Conservation (phyloP, 2,329 filamentous ascomycete genomes). For the Lasiodiplodia gonubiensis region DNA sequence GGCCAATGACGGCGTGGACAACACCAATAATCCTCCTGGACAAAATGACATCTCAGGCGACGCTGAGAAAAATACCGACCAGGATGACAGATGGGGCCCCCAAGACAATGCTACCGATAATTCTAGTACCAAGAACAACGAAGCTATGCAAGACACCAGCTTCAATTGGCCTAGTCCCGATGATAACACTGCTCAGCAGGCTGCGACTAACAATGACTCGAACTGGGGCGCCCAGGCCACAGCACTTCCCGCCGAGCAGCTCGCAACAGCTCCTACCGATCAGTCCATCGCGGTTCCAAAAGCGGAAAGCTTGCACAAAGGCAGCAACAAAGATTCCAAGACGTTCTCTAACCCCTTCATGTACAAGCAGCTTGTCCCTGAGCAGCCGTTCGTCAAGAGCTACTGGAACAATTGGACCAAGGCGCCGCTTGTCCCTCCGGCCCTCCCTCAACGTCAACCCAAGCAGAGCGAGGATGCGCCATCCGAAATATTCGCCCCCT, state of each 20-base stretch:
- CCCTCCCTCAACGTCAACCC: no score
- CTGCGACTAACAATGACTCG: neutral
- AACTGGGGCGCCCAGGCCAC: neutral
- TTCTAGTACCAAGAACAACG: neutral
- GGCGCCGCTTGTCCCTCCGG: neutral
- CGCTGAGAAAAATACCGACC: neutral
- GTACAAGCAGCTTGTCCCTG: neutral
- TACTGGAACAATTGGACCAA: conserved; percentile 39
- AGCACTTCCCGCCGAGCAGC: neutral
- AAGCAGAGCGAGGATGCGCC: neutral
- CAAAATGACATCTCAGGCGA: no score
- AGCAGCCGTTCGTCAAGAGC: conserved; percentile 33
- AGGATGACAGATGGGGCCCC: neutral
- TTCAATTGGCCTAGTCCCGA: neutral
- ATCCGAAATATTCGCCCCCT: conserved; percentile 37
- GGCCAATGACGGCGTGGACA: neutral
- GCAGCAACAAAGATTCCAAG: conserved; percentile 2
- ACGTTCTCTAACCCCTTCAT: neutral
- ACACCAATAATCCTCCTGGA: neutral
- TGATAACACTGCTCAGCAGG: neutral
- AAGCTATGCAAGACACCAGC: neutral
- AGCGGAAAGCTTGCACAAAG: neutral
- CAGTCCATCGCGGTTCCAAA: neutral
- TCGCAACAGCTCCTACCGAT: neutral
- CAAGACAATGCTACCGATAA: neutral